Base-by-base conservation (phyloP, 2,329 filamentous ascomycete species). In the Colletotrichum euphorbiae region DNA sequence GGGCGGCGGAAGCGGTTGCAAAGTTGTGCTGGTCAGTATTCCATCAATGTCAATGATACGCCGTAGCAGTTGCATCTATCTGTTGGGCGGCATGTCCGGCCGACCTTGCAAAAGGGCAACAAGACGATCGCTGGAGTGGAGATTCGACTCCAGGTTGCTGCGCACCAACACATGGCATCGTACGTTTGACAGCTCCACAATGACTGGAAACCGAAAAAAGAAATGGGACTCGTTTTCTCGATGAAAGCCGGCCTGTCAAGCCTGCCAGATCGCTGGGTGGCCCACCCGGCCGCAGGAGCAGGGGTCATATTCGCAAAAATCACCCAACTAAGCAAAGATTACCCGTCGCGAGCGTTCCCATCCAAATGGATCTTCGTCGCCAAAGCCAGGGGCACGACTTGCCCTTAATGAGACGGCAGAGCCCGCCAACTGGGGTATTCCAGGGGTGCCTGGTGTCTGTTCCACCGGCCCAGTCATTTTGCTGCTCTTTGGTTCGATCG, bases 341-440 rank as follows among this genome's bases (percentile, higher is more conserved):
- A 62, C 43, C 67, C 51, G 62, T 56, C 43, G 28, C 31, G 56
- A 62, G 50, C n/a, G 62, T 57, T 58, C 31, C 67, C 63, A 51
- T 67, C 24, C 45, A 62, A 46, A 68, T 62, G 57, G 67, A 67
- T 62, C 51, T 52, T 36, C 52, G 21, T 33, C 52, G 50, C 57
- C 19, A 52, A 48, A 52, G 62, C 40, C 43, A 64, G 56, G 61
- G 67, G 38, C 19, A 42, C 33, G 42, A 43, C 67, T 50, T 61
- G 52, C 51, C 50, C 58, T 69, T 62, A 19, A 67, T 67, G 67
- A 69, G 67, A 69, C 67, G 67, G 67, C 67, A 69, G 67, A 67
- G 67, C 67, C 67, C 67, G 67, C 56, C 57, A 67, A 57, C 66
- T 43, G 62, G 66, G 66, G 55, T 55, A 17, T n/a, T 60, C 21